Base-by-base conservation (phyloP, 2,329 filamentous ascomycete genomes). In the Fonsecaea nubica region DNA sequence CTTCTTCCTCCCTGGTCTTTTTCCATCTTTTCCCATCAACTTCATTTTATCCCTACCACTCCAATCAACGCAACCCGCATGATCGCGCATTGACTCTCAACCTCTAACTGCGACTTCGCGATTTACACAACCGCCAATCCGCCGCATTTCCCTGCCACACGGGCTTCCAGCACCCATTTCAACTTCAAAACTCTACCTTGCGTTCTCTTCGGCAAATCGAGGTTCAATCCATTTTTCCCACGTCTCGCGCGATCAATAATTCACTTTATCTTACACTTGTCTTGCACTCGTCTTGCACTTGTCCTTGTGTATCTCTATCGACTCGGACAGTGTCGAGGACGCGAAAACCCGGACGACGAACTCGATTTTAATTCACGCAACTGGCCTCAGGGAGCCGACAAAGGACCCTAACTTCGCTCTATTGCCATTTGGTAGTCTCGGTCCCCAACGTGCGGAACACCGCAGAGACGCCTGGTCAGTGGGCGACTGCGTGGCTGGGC, bases 1-100 rank as follows among this genome's bases (percentile, higher is more conserved):
- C 40, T 58, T 68, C 71, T 68, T 65, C 69, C 69, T 70, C 55
- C 62, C 55, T 45, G 68, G 45, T 50, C 45, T 36, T 55, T 69
- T 67, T 58, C 63, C 58, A 65, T 58, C 71, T 71, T 66, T 65
- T 71, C 56, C 63, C 53, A 45, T 53, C 48, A 36, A 54, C 15
- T 21, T 54, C 58, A 35, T 50, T 50, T 50, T 50, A 50, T 30
- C 45, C 45, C 45, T 32, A 50, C 21, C n/a, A 53, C 33, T 52
- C 33, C 58, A n/a, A 38, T 9, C n/a, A 53, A 53, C 36, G 38
- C 48, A 12, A 8, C 21, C 30, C 13, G 52, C 58, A 25, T n/a
- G 48, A 38, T 40, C 58, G 58, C 58, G 58, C 58, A 38, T 54
- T 61, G 58, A 12, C 38, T n/a, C 50, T 53, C 48, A 25, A 33